Percentiles rank a stretch among this genome's conserved stretches.
Conservation (phyloP, 1,139 yeast species). For the Taphrina populina region DNA sequence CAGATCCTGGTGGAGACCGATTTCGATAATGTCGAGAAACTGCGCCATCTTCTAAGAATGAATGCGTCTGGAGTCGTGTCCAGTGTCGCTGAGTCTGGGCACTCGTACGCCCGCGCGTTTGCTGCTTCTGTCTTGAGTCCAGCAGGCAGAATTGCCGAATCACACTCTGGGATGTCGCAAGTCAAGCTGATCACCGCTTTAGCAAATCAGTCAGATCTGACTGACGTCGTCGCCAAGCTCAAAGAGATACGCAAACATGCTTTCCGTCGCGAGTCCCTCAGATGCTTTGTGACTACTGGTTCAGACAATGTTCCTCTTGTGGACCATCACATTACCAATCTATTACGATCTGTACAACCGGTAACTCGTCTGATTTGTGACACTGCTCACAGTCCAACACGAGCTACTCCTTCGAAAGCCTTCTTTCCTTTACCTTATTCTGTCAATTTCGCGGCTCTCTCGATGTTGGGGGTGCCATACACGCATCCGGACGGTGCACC, state of each 20-base stretch:
- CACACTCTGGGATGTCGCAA: slow-evolving; percentile 71
- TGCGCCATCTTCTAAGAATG: slow-evolving; percentile 69
- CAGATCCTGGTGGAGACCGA: slow-evolving; percentile 70
- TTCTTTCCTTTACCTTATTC: slow-evolving; percentile 79
- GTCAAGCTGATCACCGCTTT: slow-evolving; percentile 66
- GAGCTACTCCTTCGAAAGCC: slow-evolving; percentile 43
- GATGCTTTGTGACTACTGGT: slow-evolving; percentile 54
- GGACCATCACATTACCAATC: slow-evolving; percentile 45
- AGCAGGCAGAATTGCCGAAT: slow-evolving; percentile 61
- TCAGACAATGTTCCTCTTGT: slow-evolving; percentile 51
- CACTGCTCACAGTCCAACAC: background rate
- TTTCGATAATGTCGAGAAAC: slow-evolving; percentile 66
- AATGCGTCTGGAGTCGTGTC: slow-evolving; percentile 59
- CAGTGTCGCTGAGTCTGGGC: slow-evolving; percentile 86
- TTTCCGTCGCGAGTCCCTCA: slow-evolving; percentile 49
- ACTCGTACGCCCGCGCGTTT: slow-evolving; percentile 70
- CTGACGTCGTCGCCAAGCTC: slow-evolving; percentile 44
- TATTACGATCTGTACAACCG: background rate
- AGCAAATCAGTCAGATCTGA: slow-evolving; percentile 57
- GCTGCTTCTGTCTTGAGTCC: slow-evolving; percentile 66
- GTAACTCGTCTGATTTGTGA: too few relatives aligned
- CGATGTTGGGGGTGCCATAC: slow-evolving; percentile 67
- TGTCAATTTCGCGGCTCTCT: slow-evolving; percentile 77
- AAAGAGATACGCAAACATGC: slow-evolving; percentile 55
- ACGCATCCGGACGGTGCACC: slow-evolving; percentile 75